Evolutionary conservation across 2,329 filamentous ascomycete species (phyloP).

Genomic region (Alternaria rosae): DNA sequence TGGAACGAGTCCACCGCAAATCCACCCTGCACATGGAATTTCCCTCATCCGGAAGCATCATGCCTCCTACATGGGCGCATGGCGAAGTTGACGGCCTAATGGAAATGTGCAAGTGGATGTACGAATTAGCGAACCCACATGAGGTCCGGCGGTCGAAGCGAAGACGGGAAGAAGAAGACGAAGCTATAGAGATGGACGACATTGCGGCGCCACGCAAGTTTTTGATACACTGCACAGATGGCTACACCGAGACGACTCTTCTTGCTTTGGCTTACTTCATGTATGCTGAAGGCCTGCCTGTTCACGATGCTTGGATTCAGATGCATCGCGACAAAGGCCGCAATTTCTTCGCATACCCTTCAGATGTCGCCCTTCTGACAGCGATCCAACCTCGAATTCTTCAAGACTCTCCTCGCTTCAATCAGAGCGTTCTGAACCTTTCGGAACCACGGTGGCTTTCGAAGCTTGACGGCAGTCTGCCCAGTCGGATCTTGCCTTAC

Average conservation of each 20-base stretch:
- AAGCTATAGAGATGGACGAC: conserved; percentile 64
- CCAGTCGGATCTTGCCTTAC: conserved; percentile 87
- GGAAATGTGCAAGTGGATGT: conserved; percentile 89
- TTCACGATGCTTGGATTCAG: conserved; percentile 85
- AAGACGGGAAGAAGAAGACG: conserved; percentile 56
- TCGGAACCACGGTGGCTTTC: conserved; percentile 81
- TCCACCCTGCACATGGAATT: conserved; percentile 74
- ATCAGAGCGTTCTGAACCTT: conserved; percentile 60
- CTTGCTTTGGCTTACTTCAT: conserved; percentile 91
- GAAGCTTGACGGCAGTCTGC: conserved; percentile 86
- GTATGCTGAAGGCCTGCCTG: conserved; percentile 82
- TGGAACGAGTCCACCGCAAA: conserved; percentile 51
- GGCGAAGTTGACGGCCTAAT: conserved; percentile 83
- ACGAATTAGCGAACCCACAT: conserved; percentile 76
- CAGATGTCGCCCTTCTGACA: conserved; percentile 83
- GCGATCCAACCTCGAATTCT: conserved; percentile 79
- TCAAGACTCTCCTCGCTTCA: conserved; percentile 68
- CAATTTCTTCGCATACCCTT: conserved; percentile 96
- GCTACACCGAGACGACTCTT: conserved; percentile 93
- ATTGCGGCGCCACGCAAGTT: conserved; percentile 66
- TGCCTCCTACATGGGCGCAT: conserved; percentile 83
- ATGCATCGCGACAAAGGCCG: conserved; percentile 81
- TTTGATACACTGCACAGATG: conserved; percentile 91
- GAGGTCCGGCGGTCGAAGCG: conserved; percentile 51
- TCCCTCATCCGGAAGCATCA: conserved; percentile 91